Evolutionary conservation across 805 yeast genomes (phyloP).

Genomic region (Lipomyces yamanashiensis): DNA sequence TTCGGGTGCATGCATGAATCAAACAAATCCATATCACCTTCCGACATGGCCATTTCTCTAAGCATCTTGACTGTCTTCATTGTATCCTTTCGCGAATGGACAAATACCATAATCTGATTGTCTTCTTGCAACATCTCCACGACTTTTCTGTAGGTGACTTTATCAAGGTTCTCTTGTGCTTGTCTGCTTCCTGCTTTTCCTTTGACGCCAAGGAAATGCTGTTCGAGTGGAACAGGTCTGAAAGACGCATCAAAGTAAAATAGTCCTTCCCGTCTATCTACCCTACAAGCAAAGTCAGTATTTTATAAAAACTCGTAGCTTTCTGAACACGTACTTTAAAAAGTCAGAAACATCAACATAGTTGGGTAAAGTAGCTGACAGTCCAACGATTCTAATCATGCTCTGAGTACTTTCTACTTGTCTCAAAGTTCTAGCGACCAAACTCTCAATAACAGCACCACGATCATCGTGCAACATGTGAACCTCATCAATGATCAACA

Average conservation of each 20-base stretch:
- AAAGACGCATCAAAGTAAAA: constrained; percentile 92
- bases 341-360: constrained; percentile 94
- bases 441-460: constrained; percentile 95
- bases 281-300: constrained; percentile 46
- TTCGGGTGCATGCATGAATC: constrained; percentile 47
- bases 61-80: constrained; percentile 77
- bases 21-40: constrained; percentile 59
- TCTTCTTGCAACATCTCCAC: constrained; percentile 57
- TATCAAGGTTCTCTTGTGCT: constrained; percentile 61
- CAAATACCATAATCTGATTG: constrained; percentile 94
- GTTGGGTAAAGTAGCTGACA: constrained; percentile 93
- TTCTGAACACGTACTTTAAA: constrained; percentile 43
- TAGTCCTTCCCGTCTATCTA: constrained; percentile 87
- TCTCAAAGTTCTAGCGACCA: constrained; percentile 90
- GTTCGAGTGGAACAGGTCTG: constrained; percentile 91
- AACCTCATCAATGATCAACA: constrained; percentile 93
- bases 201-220: constrained; percentile 81
- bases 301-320: not conserved
- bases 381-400: constrained; percentile 90
- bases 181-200: constrained; percentile 82
- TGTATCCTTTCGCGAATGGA: constrained; percentile 93
- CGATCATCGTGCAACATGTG: constrained; percentile 96
- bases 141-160: constrained; percentile 75
- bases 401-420: constrained; percentile 94
- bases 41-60: constrained; percentile 66